These are phyloP conservation scores for Fusarium neocosmosporiellum DNA, from an alignment of 2,329 filamentous ascomycete species.

Conservation along the genomic window DNA sequence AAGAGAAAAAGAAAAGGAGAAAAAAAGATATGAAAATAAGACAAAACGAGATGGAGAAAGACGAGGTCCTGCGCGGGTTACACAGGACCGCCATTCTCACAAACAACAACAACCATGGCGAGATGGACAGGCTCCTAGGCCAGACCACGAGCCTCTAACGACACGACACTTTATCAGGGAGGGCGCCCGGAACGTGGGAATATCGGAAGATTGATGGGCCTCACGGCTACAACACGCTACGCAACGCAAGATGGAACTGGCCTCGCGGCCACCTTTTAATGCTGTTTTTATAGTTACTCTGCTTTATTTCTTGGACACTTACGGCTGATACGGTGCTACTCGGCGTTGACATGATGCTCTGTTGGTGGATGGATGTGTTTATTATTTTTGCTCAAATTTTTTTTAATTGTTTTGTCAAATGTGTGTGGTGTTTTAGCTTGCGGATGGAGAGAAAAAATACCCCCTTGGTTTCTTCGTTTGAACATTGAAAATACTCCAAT, in stretches of 20 bases:
- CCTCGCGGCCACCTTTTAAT: slow-evolving; percentile 44
- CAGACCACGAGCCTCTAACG: slow-evolving; percentile 6
- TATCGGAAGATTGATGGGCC: slow-evolving; percentile 44
- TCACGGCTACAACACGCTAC: slow-evolving; percentile 42
- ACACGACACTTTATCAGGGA: slow-evolving; percentile 31
- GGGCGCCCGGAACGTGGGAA: slow-evolving; percentile 37
- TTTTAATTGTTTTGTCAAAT: slow-evolving; percentile 16
- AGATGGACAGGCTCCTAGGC: slow-evolving; percentile 20
- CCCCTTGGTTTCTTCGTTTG: slow-evolving; percentile 28
- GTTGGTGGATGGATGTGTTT: slow-evolving; percentile 11
- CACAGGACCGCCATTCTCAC: slow-evolving; percentile 43
- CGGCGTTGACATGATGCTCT: slow-evolving; percentile 36
- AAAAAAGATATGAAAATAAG: slow-evolving; percentile 30
- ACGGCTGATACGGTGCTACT: slow-evolving; percentile 27
- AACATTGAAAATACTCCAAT: slow-evolving; percentile 29
- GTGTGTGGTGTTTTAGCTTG: slow-evolving; percentile 31
- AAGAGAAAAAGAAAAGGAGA: slow-evolving; percentile 14
- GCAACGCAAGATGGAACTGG: slow-evolving; percentile 43
- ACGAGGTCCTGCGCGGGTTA: slow-evolving; percentile 43
- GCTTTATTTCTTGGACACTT: slow-evolving; percentile 8
- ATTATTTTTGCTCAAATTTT: slow-evolving; percentile 9
- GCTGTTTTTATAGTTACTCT: slow-evolving; percentile 24
- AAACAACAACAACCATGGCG: slow-evolving; percentile 7
- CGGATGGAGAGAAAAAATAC: slow-evolving; percentile 37
- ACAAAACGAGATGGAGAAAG: slow-evolving; percentile 27